A percentile compares a stretch with the other conserved stretches of the same genome.
Conservation (phyloP, 768 basidiomycete species). For the Psilocybe cyanescens region DNA sequence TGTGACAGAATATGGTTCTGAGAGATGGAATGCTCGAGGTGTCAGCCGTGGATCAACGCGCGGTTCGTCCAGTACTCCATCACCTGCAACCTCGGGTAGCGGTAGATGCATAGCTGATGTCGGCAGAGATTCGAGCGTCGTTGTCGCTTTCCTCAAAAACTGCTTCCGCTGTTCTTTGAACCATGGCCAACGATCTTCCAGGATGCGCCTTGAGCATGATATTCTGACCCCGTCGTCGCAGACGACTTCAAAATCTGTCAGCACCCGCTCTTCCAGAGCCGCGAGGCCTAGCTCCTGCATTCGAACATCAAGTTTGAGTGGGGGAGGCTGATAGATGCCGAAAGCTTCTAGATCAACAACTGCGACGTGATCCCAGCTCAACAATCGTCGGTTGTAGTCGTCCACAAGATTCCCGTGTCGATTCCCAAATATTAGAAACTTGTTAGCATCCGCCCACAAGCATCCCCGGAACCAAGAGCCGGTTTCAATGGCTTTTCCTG, state of each 20-base stretch:
- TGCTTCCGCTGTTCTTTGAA: conserved; percentile 73
- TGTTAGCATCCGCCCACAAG: conserved; percentile 83
- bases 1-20: conserved; percentile 89
- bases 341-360: conserved; percentile 93
- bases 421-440: conserved; percentile 92
- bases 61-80: conserved; percentile 47
- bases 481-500: conserved; percentile 79
- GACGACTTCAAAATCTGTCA: conserved; percentile 92
- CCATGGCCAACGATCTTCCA: conserved; percentile 96
- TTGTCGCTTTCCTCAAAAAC: conserved; percentile 61
- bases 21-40: conserved; percentile 77
- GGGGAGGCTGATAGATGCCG: conserved; percentile 91
- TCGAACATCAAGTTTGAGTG: conserved; percentile 61
- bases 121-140: conserved; percentile 62
- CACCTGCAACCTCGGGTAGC: conserved; percentile 64
- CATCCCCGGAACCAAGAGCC: conserved; percentile 97
- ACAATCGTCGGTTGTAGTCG: conserved; percentile 88
- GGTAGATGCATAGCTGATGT: conserved; percentile 62
- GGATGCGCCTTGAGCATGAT: conserved; percentile 77
- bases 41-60: conserved; percentile 81
- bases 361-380: conserved; percentile 92
- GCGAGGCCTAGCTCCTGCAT: conserved; percentile 88
- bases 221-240: conserved; percentile 90
- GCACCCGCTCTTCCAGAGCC: conserved; percentile 76
- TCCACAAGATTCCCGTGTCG: conserved; percentile 85